Base-by-base conservation (phyloP, 495 filamentous ascomycete genomes). In the Friedmanniomyces simplex region DNA sequence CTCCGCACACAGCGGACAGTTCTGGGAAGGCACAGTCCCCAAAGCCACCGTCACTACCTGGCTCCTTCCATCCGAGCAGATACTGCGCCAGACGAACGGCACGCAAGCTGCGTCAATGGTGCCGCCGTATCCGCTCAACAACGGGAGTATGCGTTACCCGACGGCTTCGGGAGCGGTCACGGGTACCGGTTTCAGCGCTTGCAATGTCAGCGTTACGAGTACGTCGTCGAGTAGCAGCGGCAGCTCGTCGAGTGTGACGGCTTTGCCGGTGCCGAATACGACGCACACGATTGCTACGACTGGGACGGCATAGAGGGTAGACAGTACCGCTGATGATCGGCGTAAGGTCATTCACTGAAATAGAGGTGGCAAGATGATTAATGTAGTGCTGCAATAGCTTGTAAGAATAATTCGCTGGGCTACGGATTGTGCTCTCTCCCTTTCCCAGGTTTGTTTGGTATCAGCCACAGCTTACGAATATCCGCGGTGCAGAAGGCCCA, bases 21-120 rank as follows among this genome's bases (percentile, higher is more conserved):
- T 45, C 24, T 61, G 59, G 59, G 46, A 61, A 26, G 59, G 59
- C n/a, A 49, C 34, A 18, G 41, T 61, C 1, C 59, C 54, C 22
- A 52, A 48, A 7, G 16, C 13, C 14, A 61, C 53, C 3, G 53
- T 61, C 11, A 49, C 39, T 2, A 61, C 59, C 1, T 61, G 59
- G 59, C 32, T 61, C 4, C 14, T 61, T 1, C 59, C 59, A 16
- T 55, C 51, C 26, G 22, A 60, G 28, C 58, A 52, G 47, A 43
- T 60, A 10, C 42, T 60, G 7, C 22, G 34, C 6, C 58, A 60
- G 46, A 46, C 14, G 20, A 47, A 46, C 24, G 37, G 36, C 3
- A 43, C 56, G 16, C 30, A 42, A 1, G 20, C 48, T 10, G 22
- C 47, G 14, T 41, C 28, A 10, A 26, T 25, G 21, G 24, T 42